phyloP scores from a whole-genome alignment of 345 rosid genomes.

The Rubroshorea leprosula region DNA sequence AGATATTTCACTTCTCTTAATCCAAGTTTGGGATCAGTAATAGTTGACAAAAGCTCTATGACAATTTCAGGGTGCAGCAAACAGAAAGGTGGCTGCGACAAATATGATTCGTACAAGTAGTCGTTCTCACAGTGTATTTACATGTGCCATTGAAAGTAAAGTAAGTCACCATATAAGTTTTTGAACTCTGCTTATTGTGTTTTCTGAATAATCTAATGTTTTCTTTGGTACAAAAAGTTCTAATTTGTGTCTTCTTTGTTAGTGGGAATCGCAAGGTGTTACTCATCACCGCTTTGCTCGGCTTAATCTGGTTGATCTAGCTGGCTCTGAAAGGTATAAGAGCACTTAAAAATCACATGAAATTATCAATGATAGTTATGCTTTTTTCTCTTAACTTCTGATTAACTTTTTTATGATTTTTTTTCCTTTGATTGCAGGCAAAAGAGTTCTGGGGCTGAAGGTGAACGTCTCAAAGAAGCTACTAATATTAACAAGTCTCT shows the following conservation, averaged over 20 bases:
- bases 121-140: constrained; percentile 98
- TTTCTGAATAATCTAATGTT: not conserved
- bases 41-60: not conserved
- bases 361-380: too few relatives aligned
- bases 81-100: constrained; percentile 96
- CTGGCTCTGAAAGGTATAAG: constrained; percentile 94
- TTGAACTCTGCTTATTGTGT: not conserved
- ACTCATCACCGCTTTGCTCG: constrained; percentile 94
- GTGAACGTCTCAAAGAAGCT: constrained; percentile 99
- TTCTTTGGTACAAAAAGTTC: not conserved
- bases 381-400: not conserved
- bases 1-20: not conserved
- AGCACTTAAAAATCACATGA: not conserved
- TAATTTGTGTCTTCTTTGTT: constrained; percentile 17
- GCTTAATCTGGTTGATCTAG: constrained; percentile 95
- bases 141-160: constrained; percentile 92
- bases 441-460: constrained; percentile 98
- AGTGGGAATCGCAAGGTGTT: constrained; percentile 99
- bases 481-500: constrained; percentile 97
- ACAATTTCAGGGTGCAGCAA: constrained; percentile 80
- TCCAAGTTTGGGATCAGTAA: too few relatives aligned
- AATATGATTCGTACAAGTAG: constrained; percentile 98
- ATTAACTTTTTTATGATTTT: constrained; percentile 15
- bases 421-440: constrained; percentile 44
- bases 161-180: constrained; percentile 25